Evolutionary conservation across 768 basidiomycete genomes (phyloP), one percentile per base, ranked within the genome.

Genomic region (Lyophyllum atratum): DNA sequence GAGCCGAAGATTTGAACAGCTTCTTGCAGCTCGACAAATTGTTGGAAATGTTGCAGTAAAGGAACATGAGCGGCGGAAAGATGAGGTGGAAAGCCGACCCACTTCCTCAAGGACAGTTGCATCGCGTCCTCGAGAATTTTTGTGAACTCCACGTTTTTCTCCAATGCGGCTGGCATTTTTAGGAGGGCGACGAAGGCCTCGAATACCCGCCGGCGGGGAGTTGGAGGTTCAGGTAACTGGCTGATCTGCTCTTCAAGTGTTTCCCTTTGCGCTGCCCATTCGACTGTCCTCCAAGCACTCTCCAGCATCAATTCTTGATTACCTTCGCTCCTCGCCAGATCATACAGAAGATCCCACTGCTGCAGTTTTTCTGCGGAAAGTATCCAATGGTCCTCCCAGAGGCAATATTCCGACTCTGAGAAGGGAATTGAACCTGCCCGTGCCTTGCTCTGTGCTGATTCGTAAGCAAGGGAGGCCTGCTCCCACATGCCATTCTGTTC

Each of bases 361-460:
- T 98, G 97, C 17, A 99, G 78, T 72, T 99, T 99, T 74, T 96
- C 93, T 0, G 94, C 89, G 1, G 95, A 83, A 8, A 95, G 76
- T 57, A 99, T 91, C 96, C 97, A 99, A 70, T 99, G 97, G 69
- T 99, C 97, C 66, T 99, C 97, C 97, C 97, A 99, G 19, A 99
- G 77, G 65, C 92, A 94, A 70, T 95, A 98, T 70, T 99, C 97
- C 1, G 90, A 80, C 70, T 99, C 97, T 12, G 91, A 89, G 76
- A 95, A 98, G 1, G 95, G 87, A 52, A 97, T 85, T 6, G 83
- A 76, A 4, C 93, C 93, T 3, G 83, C 79, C 45, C 94, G 82
- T 8, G 94, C 89, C 70, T 88, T 92, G 62, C 78, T 86, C 72
- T 98, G 95, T 1, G 95, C 97, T 24, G 78, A 75, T 72, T 99